Conservation (phyloP, 768 basidiomycete species). For the Antrodiella citrinella region DNA sequence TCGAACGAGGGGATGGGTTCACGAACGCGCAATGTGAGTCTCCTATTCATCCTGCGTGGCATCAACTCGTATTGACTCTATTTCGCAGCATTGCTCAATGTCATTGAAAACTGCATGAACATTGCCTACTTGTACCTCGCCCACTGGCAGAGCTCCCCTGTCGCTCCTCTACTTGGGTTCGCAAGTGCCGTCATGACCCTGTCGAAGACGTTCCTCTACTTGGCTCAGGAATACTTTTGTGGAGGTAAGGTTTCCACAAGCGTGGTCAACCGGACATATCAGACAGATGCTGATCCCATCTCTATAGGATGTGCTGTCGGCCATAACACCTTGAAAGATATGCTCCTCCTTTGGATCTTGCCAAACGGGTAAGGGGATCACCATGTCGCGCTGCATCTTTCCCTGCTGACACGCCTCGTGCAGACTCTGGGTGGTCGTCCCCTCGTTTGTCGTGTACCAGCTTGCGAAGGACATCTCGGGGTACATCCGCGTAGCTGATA, state of each 20-base stretch:
- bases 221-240: constrained; percentile 73
- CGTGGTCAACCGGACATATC: not conserved
- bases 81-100: constrained; percentile 59
- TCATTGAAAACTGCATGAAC: constrained; percentile 74
- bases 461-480: constrained; percentile 56
- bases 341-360: constrained; percentile 59
- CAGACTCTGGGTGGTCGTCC: constrained; percentile 76
- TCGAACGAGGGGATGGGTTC: constrained; percentile 67
- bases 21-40: constrained; percentile 74
- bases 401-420: not conserved
- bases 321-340: constrained; percentile 51
- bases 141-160: constrained; percentile 50
- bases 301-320: constrained; percentile 57
- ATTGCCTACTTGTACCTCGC: constrained; percentile 69
- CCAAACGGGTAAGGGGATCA: constrained; percentile 62
- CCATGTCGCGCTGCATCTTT: not conserved
- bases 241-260: constrained; percentile 3
- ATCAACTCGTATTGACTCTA: not conserved
- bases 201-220: constrained; percentile 81
- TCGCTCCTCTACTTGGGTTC: constrained; percentile 72
- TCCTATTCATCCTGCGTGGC: not conserved
- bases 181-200: constrained; percentile 69
- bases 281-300: constrained; percentile 25
- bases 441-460: constrained; percentile 46
- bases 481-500: constrained; percentile 30